Percentiles rank a stretch among this genome's conserved stretches.
Conservation (phyloP, 805 yeast species). For the Schizosaccharomyces lindneri region DNA sequence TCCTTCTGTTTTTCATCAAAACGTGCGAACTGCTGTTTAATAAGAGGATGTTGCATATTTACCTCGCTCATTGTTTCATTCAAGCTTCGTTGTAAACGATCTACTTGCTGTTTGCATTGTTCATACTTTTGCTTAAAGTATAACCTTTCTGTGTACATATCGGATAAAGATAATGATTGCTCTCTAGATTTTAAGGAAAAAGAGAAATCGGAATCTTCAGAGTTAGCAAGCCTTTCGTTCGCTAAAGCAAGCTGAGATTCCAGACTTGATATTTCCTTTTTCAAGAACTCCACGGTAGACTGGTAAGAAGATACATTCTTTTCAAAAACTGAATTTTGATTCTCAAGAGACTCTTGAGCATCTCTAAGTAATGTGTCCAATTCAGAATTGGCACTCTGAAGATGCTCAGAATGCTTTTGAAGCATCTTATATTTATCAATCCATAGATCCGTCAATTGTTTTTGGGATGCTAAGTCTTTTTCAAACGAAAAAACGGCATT, state of each 20-base stretch:
- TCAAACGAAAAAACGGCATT: no score
- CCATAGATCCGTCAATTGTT: not conserved
- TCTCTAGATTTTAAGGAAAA: not conserved
- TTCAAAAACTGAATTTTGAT: not conserved
- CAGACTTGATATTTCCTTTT: not conserved
- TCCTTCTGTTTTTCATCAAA: constrained; percentile 32
- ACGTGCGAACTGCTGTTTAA: constrained; percentile 39
- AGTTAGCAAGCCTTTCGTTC: not conserved
- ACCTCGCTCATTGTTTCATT: constrained; percentile 49
- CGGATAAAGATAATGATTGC: not conserved
- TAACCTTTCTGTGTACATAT: not conserved
- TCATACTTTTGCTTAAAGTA: constrained; percentile 35
- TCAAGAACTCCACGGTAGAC: not conserved
- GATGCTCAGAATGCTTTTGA: not conserved
- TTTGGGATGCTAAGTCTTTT: not conserved
- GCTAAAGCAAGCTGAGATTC: not conserved
- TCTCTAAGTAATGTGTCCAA: not conserved
- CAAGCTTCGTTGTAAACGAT: constrained; percentile 42
- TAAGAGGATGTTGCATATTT: constrained; percentile 52
- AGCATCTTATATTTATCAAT: not conserved
- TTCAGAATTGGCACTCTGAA: not conserved
- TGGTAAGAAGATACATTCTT: not conserved
- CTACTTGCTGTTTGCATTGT: constrained; percentile 47
- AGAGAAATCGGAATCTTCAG: not conserved
- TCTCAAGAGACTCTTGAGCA: not conserved